Evolutionary conservation across 2,329 filamentous ascomycete species (phyloP).

Genomic region (Teratosphaeria zuluensis): DNA sequence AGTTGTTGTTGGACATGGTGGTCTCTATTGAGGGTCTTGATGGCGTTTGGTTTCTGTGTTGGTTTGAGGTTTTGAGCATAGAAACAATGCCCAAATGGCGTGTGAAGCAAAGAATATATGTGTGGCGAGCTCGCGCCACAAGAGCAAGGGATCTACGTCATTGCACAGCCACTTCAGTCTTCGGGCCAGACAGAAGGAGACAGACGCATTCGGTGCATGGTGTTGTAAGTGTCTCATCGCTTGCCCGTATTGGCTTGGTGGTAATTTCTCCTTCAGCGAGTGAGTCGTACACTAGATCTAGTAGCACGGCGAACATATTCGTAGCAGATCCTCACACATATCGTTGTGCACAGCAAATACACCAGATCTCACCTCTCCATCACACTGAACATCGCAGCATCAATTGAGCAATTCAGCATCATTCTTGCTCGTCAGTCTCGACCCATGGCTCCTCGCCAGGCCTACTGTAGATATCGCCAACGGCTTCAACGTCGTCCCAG

Average conservation of each 20-base stretch:
- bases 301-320: too few relatives aligned
- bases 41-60: neutral
- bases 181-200: too few relatives aligned
- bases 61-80: neutral
- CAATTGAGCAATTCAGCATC: neutral
- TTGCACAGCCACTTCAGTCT: neutral
- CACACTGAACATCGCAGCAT: neutral
- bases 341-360: neutral
- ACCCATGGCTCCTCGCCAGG: neutral
- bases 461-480: constrained; percentile 33
- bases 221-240: neutral
- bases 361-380: neutral
- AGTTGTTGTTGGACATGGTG: constrained; percentile 6
- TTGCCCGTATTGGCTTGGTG: neutral
- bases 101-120: neutral
- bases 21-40: neutral
- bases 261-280: too few relatives aligned
- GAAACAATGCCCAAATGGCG: neutral
- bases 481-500: constrained; percentile 46
- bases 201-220: too few relatives aligned
- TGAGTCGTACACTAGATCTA: too few relatives aligned
- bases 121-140: neutral
- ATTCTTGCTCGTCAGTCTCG: neutral
- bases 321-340: too few relatives aligned
- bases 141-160: neutral